Evolutionary conservation across 116 monocot genomes (phyloP).

Genomic region (Phalaenopsis hybrid): DNA sequence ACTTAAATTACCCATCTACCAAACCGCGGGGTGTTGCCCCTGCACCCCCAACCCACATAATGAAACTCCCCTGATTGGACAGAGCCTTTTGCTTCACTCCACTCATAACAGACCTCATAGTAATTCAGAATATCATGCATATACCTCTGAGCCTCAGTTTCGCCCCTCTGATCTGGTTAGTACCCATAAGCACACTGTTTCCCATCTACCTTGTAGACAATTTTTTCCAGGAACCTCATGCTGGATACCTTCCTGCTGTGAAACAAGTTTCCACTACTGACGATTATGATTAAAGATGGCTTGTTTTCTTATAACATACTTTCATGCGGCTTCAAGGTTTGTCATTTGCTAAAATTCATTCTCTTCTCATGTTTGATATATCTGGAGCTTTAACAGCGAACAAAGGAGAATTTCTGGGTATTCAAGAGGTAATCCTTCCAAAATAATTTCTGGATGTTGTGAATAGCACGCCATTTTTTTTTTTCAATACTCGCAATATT

Average conservation of each 20-base stretch:
- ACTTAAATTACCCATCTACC: too few species aligned
- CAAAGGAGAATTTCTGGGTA: conserved; percentile 18
- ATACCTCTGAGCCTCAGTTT: conserved; percentile 26
- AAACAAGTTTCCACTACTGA: conserved; percentile 10
- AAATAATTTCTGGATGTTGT: too few species aligned
- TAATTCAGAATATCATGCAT: conserved; percentile 11
- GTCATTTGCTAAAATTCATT: neutral
- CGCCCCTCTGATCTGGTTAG: conserved; percentile 35
- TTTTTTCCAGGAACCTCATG: conserved; percentile 44
- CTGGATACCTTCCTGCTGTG: conserved; percentile 40
- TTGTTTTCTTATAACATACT: neutral
- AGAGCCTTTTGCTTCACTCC: too few species aligned
- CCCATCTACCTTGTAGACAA: neutral
- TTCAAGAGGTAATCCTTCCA: conserved; percentile 22
- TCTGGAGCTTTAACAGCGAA: conserved; percentile 2
- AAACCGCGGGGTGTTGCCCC: too few species aligned
- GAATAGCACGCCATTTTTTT: too few species aligned
- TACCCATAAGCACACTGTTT: neutral
- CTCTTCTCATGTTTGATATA: conserved; percentile 2
- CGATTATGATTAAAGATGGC: conserved; percentile 32
- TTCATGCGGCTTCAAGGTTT: neutral
- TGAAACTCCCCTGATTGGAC: too few species aligned
- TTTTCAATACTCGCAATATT: too few species aligned
- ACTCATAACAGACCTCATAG: too few species aligned
- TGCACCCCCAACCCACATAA: too few species aligned